Evolutionary conservation across 768 basidiomycete genomes (phyloP).

Genomic region (Kwoniella heveanensis): DNA sequence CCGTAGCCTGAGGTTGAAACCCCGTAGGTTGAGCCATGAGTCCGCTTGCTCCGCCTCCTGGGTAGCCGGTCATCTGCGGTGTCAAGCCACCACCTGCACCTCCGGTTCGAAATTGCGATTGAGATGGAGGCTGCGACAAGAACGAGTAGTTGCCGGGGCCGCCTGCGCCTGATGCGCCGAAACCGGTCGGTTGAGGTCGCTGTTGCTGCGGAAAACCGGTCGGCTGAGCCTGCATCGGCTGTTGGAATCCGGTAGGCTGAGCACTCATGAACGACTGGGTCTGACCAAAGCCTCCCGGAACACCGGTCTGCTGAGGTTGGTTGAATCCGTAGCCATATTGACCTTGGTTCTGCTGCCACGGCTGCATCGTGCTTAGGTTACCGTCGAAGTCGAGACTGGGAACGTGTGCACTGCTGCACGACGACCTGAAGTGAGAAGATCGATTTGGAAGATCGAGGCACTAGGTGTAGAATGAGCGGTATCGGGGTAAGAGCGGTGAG

Average conservation of each 20-base stretch:
- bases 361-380: constrained; percentile 23
- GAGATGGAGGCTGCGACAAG: constrained; percentile 35
- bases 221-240: constrained; percentile 19
- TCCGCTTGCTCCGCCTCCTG: constrained; percentile 30
- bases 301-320: constrained; percentile 46
- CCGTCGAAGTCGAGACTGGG: background rate
- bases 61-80: constrained; percentile 40
- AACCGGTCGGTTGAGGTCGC: constrained; percentile 25
- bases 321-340: constrained; percentile 22
- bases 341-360: constrained; percentile 34
- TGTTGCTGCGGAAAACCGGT: constrained; percentile 38
- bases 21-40: constrained; percentile 42
- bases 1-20: constrained; percentile 4
- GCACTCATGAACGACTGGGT: constrained; percentile 27
- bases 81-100: constrained; percentile 42
- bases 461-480: no score
- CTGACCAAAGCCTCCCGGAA: constrained; percentile 26
- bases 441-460: no score
- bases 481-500: no score
- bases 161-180: constrained; percentile 7
- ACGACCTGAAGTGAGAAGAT: background rate
- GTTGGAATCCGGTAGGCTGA: constrained; percentile 31
- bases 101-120: constrained; percentile 35
- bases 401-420: no score
- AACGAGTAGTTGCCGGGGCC: constrained; percentile 35